Base-by-base conservation (phyloP, 495 filamentous ascomycete species). In the Barbatosphaeria neglecta region DNA sequence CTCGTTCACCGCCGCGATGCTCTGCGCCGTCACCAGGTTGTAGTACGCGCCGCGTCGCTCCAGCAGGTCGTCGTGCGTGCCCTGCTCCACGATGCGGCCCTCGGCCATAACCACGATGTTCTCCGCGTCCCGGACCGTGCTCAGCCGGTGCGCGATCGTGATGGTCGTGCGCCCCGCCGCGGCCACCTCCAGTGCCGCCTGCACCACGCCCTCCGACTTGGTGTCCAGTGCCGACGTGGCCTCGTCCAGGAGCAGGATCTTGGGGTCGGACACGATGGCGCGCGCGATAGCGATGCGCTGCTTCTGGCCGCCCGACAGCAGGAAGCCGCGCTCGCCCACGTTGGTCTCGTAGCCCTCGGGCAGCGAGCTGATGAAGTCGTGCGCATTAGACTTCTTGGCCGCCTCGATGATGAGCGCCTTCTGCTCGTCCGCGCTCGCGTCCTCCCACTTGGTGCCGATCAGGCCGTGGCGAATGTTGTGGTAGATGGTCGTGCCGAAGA, bases 141-240 rank as follows among this genome's bases (percentile, higher is more conserved):
- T 93, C 24, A 98, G 71, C 43, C 92, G 80, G 62, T 98, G 92
- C 22, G 92, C 93, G 57, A 98, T 97, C 9, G 90, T 83, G 57
- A 97, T 94, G 10, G 92, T 97, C 1, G 92, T 98, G 22, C 92
- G 78, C n/a, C 90, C 92, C 51, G 84, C 74, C 11, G 89, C 77
- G 31, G 88, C 92, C 40, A 75, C 82, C 54, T 96, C 90, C 18
- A 98, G 73, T 16, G 92, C 92, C 35, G 86, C 86, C 65, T 98
- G 92, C 0, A 98, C 92, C 5, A 95, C 85, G 25, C 87, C 87
- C 66, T 98, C 92, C 13, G 86, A 89, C 58, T 89, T 92, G 41
- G 92, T 95, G 61, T 98, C 92, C n/a, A 98, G 73, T 2, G 89
- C 89, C 23, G 83, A 87, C 1, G 92, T 98, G 18, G 92, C 92